Base-by-base conservation (phyloP, 192 early-diverging fungal genomes). In the Podila horticola region DNA sequence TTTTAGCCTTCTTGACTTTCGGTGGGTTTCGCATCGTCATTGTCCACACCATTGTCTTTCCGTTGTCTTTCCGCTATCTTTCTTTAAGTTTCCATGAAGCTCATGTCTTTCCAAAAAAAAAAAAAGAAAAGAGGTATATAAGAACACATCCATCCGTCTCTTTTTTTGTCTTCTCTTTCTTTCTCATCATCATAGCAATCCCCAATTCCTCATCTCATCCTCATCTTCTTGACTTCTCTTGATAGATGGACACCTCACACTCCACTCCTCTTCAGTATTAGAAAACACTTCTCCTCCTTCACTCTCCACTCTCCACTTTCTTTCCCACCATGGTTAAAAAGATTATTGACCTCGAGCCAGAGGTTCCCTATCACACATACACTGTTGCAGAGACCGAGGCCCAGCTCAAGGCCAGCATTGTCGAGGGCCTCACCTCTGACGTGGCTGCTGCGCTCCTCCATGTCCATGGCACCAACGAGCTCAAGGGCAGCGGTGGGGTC, bases 401-500 rank as follows among this genome's bases (percentile, higher is more conserved):
- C 3, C 58, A 62, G n/a, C 41, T 60, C 68, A 45, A 36, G 11
- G 15, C 68, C 9, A 70, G 48, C 31, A 17, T 20, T 4, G 10
- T 70, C 68, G 59, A 60, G 41, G 68, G 68, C 20, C 59, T 70
- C 20, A 60, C 58, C 30, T 62, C 68, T 2, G 29, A 34, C 0
- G 68, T 62, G 26, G 68, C 68, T 6, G 59, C 59, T 26, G 29
- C 10, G 19, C 68, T 45, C 20, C 38, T 70, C 26, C 22, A 30
- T 8, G 11, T 29, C 26, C 71, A 88, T 66, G 90, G 90, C 0
- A 66, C 74, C n/a, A 93, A 93, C 83, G 89, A 92, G 64, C 86
- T 93, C 77, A 85, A 86, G 60, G 91, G 92, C 34, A 85, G 86
- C 72, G 89, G 91, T 28, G 84, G 90, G 19, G 89, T 92, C 9